A percentile compares a stretch with the other conserved stretches of the same genome.
These are phyloP conservation scores for Filosporella fistucella DNA, from an alignment of 495 filamentous ascomycete genomes.

Conservation along the genomic window DNA sequence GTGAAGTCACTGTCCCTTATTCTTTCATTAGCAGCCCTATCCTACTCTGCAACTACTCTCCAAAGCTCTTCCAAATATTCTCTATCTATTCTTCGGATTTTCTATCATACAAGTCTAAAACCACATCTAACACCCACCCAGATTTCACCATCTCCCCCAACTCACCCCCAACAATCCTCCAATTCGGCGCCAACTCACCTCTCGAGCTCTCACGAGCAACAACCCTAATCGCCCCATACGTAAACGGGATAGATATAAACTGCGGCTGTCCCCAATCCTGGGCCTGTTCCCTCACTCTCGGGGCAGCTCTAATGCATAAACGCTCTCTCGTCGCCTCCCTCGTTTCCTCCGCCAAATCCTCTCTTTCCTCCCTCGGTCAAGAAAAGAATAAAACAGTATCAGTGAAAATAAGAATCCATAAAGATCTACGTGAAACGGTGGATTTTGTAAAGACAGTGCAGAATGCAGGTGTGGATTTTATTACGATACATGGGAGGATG, in stretches of 20 bases:
- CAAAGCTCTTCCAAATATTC: not conserved
- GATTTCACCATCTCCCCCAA: conserved; percentile 34
- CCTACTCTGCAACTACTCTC: not conserved
- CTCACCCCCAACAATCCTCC: conserved; percentile 51
- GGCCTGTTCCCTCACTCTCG: conserved; percentile 58
- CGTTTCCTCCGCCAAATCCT: conserved; percentile 39
- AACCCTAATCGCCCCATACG: conserved; percentile 52
- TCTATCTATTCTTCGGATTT: not conserved
- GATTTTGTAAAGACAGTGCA: conserved; percentile 35
- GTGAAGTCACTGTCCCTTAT: not conserved
- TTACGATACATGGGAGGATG: conserved; percentile 61
- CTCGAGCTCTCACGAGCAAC: conserved; percentile 56
- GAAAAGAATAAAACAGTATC: conserved; percentile 41
- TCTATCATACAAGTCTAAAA: conserved; percentile 17
- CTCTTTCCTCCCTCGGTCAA: conserved; percentile 4
- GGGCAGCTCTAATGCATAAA: conserved; percentile 58
- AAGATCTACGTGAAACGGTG: conserved; percentile 46
- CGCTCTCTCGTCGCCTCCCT: conserved; percentile 55
- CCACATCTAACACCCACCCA: conserved; percentile 32
- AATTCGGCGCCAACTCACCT: conserved; percentile 54
- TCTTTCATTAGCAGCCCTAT: not conserved
- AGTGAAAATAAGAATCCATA: conserved; percentile 63
- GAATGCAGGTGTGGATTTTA: conserved; percentile 45
- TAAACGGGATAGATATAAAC: conserved; percentile 61
- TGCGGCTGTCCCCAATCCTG: conserved; percentile 68